Conservation (phyloP, 768 basidiomycete species). For the Clathrus columnatus region DNA sequence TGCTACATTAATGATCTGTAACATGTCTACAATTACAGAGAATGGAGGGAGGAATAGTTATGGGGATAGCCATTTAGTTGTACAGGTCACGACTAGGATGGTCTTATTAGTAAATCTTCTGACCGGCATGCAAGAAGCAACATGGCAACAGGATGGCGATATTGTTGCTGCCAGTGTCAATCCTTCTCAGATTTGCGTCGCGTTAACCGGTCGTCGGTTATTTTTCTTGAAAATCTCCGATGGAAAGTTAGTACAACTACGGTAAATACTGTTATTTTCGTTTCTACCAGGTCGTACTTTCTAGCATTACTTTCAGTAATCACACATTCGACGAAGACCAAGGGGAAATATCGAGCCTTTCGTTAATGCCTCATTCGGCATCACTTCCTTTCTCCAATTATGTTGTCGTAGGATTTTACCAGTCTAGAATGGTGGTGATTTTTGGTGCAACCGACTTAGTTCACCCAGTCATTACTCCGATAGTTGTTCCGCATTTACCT, state of each 20-base stretch:
- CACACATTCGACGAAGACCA: not conserved
- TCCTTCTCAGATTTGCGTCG: constrained; percentile 57
- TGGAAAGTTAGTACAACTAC: constrained; percentile 9
- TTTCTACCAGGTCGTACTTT: not conserved
- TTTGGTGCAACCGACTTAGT: constrained; percentile 24
- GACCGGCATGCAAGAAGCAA: constrained; percentile 32
- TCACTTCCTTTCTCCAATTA: constrained; percentile 36
- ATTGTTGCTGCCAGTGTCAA: constrained; percentile 66
- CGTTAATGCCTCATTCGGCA: constrained; percentile 48
- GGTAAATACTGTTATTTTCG: constrained; percentile 12
- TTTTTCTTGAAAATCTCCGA: constrained; percentile 41
- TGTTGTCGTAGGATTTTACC: constrained; percentile 72
- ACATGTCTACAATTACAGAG: constrained; percentile 28
- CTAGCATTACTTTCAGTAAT: too few relatives aligned
- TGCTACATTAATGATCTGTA: constrained; percentile 54
- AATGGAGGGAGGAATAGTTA: constrained; percentile 10
- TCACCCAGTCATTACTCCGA: constrained; percentile 27
- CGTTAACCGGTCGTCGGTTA: constrained; percentile 44
- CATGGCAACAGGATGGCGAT: constrained; percentile 24
- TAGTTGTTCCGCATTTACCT: constrained; percentile 35
- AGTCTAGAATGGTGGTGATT: constrained; percentile 52
- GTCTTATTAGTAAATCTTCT: constrained; percentile 44
- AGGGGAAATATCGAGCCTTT: constrained; percentile 62
- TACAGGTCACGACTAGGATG: constrained; percentile 63
- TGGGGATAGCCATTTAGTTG: constrained; percentile 31